Base-by-base conservation (phyloP, 2,329 filamentous ascomycete species). In the Apiospora rasikravindrae region DNA sequence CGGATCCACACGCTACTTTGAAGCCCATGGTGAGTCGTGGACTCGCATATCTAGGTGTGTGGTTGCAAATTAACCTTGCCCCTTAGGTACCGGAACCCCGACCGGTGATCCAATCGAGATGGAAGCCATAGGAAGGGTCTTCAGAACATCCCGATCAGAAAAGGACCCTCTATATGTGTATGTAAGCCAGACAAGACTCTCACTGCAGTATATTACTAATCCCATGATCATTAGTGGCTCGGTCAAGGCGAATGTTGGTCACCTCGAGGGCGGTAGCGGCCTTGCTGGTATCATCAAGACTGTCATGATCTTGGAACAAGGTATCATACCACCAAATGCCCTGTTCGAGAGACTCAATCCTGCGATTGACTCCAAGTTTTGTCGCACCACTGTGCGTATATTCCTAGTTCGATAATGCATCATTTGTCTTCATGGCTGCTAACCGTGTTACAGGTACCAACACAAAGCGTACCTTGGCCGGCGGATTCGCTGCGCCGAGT, bases 91-190 rank as follows among this genome's bases (percentile, higher is more conserved):
- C 0, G 85, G 85, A 2, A 88, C 86, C 1, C 76, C 79, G 40
- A 82, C 83, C 6, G 86, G 86, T 1, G 86, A 88, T 73, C 83
- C 84, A 0, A 80, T 82, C 29, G 86, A 88, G 74, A 83, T 83
- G 0, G 75, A 74, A 0, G 85, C 84, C n/a, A 82, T 87, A 33
- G 75, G 80, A n/a, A 73, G 75, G 3, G 79, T 80, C 13, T 78
- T 84, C 33, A 78, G 79, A 29, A 53, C 49, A 26, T 26, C 26
- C 24, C 49, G 49, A 24, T 53, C 49, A 53, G n/a, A 24, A n/a
- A 53, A 26, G 24, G 49, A 53, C 8, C 49, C 49, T 14, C 13
- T 53, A n/a, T 53, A 53, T 26, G 26, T 53, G 49, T 53, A 29
- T 26, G 24, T 53, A 11, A 26, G n/a, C 49, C n/a, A 53, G 26